Evolutionary conservation across 192 early-diverging fungal species (phyloP), one percentile per base, ranked within the genome.

Genomic region (Coemansia sp.): DNA sequence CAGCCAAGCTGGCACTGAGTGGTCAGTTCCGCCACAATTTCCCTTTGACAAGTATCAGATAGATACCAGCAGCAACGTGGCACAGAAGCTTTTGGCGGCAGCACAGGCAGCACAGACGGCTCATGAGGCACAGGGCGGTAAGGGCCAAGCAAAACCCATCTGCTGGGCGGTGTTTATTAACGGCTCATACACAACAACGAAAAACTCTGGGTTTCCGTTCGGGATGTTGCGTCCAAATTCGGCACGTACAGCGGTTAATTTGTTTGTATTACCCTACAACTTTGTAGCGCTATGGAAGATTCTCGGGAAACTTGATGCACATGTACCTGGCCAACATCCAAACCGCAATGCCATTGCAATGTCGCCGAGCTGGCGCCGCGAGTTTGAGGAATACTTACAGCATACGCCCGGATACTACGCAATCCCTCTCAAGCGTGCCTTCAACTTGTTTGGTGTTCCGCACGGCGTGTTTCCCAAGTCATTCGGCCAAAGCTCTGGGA

Each of bases 231-330:
- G 89, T 63, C 86, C 87, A 33, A 90, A 86, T 67, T 83, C 85
- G 2, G 77, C 79, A 20, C 85, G 87, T 36, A 88, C 85, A 30
- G 84, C 85, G 5, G 93, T 94, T 36, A 90, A 89, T 34, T 66
- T 94, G 67, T 92, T 90, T 43, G 75, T 92, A 6, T 72, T 92
- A 53, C 90, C 93, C 2, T 94, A 94, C 73, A 92, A 93, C 67
- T 94, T 88, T 66, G 87, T 88, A 2, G 84, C 79, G 38, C 77
- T 93, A n/a, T 94, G 93, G 73, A 86, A 81, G 34, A 68, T 91
- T 21, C 71, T 93, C 33, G 74, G 79, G 65, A 85, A 77, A 63
- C 73, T 85, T 10, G 76, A 86, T 15, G 67, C 67, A 10, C 71
- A 86, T 24, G 64, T 45, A 36, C 66, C 63, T 57, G 64, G 69